Evolutionary conservation across 805 yeast genomes (phyloP), one percentile per base, ranked within the genome.

Genomic region (Yamadazyma insecticola): DNA sequence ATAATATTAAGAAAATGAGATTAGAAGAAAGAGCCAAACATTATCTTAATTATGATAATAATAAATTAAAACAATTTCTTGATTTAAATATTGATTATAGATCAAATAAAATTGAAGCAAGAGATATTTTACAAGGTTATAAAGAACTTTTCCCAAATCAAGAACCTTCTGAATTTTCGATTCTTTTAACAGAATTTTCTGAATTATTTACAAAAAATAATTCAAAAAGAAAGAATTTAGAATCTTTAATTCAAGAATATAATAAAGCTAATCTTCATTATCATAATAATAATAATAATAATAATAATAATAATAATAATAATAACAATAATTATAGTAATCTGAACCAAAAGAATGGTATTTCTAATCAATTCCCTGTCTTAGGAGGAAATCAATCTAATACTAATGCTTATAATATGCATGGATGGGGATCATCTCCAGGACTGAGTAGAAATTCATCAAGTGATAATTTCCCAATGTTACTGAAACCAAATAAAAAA

Each of bases 21-120:
- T 66, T 87, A 17, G 90, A 83, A 40, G 95, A 86, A 51, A 67
- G 96, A 48, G 96, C 95, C 1, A 78, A 81, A 50, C 88, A 83
- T 52, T 84, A 86, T 50, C 57, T 84, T 31, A 67, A 74, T 30
- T 76, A 80, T 43, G 67, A 78, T 17, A 53, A 53, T 9, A 52
- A 56, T 5, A 63, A 63, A 6, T 64, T 78, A 40, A 60, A 62
- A 6, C 48, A 59, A 30, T 87, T 86, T 51, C 50, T 57, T 16
- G 53, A 57, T 1, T 38, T 74, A 10, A 82, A 80, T 45, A 57
- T 57, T 13, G 49, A 58, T 8, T 84, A 60, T 48, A 63, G 66
- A 22, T 53, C 67, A 17, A 67, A 66, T 24, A 57, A 61, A 13
- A 42, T 81, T 1, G 52, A 68, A 5, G 78, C 81, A 0, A 40